phyloP scores from a whole-genome alignment of 2,329 filamentous ascomycete genomes.

The Thelonectria blattea region DNA sequence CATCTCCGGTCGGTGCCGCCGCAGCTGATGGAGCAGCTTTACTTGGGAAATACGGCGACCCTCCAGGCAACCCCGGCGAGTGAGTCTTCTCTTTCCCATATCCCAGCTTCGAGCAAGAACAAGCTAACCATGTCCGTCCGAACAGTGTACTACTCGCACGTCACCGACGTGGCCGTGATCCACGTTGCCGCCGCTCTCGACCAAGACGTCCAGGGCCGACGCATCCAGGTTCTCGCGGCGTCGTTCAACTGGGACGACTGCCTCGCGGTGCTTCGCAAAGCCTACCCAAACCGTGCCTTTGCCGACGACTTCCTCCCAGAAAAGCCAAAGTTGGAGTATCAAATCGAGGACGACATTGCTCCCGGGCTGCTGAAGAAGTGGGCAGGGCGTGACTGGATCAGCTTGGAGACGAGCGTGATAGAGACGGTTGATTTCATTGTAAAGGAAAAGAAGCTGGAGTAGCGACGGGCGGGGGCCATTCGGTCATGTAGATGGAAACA shows the following conservation, averaged over 20 bases:
- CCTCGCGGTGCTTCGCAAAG: conserved; percentile 17
- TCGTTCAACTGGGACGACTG: conserved; percentile 32
- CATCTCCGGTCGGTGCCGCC: conserved; percentile 27
- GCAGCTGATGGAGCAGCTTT: conserved; percentile 29
- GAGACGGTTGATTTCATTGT: conserved; percentile 23
- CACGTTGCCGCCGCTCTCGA: conserved; percentile 29
- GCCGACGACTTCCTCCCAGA: conserved; percentile 23
- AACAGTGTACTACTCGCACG: conserved; percentile 32
- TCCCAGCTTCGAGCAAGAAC: not conserved
- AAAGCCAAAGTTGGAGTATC: conserved; percentile 22
- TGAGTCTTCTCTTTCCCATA: conserved; percentile 3
- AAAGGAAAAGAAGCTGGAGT: conserved; percentile 9
- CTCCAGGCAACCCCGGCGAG: conserved; percentile 18
- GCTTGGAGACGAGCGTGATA: conserved; percentile 13
- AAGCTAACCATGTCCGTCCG: not conserved
- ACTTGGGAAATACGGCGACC: conserved; percentile 18
- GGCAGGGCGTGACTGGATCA: conserved; percentile 28
- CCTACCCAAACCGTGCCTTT: conserved; percentile 19
- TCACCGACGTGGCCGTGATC: conserved; percentile 27
- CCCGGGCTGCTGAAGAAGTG: conserved; percentile 23
- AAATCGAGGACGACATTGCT: conserved; percentile 26
- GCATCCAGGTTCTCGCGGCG: conserved; percentile 16
- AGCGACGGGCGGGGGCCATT: not conserved
- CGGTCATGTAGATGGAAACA: too few relatives aligned
- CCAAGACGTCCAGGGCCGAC: conserved; percentile 15